Evolutionary conservation across 2,329 filamentous ascomycete genomes (phyloP).

Genomic region (Colletotrichum karsti): DNA sequence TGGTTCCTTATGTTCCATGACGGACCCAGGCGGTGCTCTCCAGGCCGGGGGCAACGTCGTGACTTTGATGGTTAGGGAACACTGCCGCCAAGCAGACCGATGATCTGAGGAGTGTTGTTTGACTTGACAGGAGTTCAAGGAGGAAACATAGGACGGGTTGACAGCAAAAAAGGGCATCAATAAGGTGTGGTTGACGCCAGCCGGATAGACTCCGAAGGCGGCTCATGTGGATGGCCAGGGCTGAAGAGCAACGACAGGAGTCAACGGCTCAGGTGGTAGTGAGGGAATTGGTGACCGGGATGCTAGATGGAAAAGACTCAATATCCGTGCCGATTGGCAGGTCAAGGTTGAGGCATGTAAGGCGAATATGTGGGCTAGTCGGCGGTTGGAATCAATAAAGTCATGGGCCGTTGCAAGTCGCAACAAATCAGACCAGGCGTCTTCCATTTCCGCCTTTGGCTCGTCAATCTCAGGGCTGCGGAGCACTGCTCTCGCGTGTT

Average conservation of each 20-base stretch:
- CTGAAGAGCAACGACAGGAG: neutral
- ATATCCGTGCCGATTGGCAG: neutral
- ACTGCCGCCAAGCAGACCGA: neutral
- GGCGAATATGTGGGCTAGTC: neutral
- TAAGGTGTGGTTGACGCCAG: neutral
- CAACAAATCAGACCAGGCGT: neutral
- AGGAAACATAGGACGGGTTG: conserved; percentile 5
- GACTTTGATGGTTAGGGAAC: neutral
- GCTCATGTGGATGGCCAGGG: neutral
- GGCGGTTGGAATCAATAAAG: conserved; percentile 5
- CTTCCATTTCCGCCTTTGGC: neutral
- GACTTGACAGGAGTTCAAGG: conserved; percentile 20
- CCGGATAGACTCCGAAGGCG: conserved; percentile 1
- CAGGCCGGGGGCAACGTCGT: neutral
- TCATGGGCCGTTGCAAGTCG: neutral
- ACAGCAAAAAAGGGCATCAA: neutral
- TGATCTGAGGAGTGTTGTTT: conserved; percentile 10
- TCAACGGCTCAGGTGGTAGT: neutral
- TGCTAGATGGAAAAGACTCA: neutral
- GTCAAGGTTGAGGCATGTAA: neutral
- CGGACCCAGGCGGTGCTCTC: neutral
- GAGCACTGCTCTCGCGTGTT: neutral
- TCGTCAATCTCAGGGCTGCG: conserved; percentile 9
- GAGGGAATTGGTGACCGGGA: neutral
- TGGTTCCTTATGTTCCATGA: neutral